Percentiles rank a stretch among this genome's conserved stretches.
These are phyloP conservation scores for Volvox carteri DNA, from an alignment of 163 green algal species.

Conservation along the genomic window DNA sequence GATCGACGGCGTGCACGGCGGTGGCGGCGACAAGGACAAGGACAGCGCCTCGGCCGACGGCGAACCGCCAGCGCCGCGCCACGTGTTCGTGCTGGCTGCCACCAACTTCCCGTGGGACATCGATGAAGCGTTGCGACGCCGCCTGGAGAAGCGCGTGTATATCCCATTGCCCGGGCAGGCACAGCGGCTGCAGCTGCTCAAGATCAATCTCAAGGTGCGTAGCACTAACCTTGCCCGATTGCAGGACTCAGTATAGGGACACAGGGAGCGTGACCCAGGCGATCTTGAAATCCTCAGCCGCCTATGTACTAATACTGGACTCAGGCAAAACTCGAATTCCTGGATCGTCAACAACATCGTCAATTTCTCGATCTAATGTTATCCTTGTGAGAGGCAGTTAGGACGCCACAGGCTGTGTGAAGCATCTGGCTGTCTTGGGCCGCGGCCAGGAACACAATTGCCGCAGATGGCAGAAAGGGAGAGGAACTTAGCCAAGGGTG, in stretches of 20 bases:
- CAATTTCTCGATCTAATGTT: too few species aligned
- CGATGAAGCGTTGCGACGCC: conserved; percentile 91
- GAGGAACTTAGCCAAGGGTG: too few species aligned
- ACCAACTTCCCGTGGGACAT: conserved; percentile 98
- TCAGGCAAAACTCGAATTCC: too few species aligned
- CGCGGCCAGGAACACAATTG: too few species aligned
- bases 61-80: conserved; percentile 58
- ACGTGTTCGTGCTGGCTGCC: conserved; percentile 95
- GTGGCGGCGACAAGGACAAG: conserved; percentile 53
- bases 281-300: too few species aligned
- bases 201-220: conserved; percentile 87
- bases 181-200: conserved; percentile 87
- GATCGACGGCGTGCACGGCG: conserved; percentile 72
- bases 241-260: background rate
- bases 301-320: too few species aligned
- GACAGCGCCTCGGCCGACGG: conserved; percentile 31
- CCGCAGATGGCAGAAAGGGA: too few species aligned
- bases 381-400: too few species aligned
- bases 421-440: too few species aligned
- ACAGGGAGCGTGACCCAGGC: too few species aligned
- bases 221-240: background rate
- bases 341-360: too few species aligned
- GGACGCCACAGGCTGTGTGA: too few species aligned
- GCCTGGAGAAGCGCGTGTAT: conserved; percentile 95
- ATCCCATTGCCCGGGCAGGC: conserved; percentile 88